Conservation (phyloP, 2,329 filamentous ascomycete species). For the Aspergillus vadensis region DNA sequence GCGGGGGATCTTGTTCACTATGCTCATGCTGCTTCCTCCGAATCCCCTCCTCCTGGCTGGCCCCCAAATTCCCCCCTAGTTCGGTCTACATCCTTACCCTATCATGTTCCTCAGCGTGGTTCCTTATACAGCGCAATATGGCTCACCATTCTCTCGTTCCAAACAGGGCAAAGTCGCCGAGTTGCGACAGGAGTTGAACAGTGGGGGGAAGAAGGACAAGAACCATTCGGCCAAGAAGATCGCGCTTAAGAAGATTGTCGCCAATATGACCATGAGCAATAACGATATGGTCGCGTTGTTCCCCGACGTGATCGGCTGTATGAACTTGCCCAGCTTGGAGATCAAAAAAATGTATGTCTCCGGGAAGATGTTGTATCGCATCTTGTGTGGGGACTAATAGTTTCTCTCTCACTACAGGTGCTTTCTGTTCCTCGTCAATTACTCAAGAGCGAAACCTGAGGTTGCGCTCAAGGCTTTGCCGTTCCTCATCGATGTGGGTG, state of each 20-base stretch:
- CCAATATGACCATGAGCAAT: constrained; percentile 99
- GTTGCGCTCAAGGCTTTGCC: constrained; percentile 91
- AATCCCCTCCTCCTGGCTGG: not conserved
- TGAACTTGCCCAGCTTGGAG: constrained; percentile 90
- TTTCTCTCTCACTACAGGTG: constrained; percentile 64
- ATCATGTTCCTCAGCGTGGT: constrained; percentile 34
- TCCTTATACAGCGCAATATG: constrained; percentile 30
- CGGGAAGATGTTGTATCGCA: not conserved
- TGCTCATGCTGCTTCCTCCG: not conserved
- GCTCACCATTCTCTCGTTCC: constrained; percentile 37
- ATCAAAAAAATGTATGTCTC: constrained; percentile 93
- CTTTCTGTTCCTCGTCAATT: constrained; percentile 96
- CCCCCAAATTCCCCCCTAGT: not conserved
- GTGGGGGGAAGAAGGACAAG: constrained; percentile 96
- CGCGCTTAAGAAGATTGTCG: constrained; percentile 97
- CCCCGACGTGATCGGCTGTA: constrained; percentile 91
- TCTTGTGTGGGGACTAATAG: constrained; percentile 1
- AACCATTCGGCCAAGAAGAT: constrained; percentile 95
- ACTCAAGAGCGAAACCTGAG: constrained; percentile 90
- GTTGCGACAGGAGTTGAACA: constrained; percentile 89
- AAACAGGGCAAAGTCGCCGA: constrained; percentile 97
- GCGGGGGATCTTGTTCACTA: constrained; percentile 17
- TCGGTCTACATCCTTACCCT: not conserved
- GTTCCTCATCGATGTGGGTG: constrained; percentile 73
- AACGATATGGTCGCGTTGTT: constrained; percentile 99